These are phyloP conservation scores for Neoscytalidium dimidiatum DNA, from an alignment of 2,329 filamentous ascomycete genomes.

Conservation along the genomic window DNA sequence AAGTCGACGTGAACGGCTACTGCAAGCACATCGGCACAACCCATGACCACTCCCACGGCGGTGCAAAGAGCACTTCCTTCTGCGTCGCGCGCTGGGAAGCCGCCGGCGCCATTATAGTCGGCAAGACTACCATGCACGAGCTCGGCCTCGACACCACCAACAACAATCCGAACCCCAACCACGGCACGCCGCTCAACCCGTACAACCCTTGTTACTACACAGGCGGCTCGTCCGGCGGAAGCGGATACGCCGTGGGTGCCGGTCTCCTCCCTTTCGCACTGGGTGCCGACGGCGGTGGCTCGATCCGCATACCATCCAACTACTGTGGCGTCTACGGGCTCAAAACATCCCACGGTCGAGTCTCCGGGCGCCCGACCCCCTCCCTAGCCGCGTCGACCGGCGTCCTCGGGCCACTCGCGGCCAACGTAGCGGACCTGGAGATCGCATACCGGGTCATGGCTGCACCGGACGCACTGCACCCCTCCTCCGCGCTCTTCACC, in stretches of 20 bases:
- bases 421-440: slow-evolving; percentile 74
- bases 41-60: slow-evolving; percentile 55
- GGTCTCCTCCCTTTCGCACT: slow-evolving; percentile 75
- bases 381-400: slow-evolving; percentile 63
- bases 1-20: slow-evolving; percentile 72
- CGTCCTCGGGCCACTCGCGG: slow-evolving; percentile 74
- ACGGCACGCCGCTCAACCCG: slow-evolving; percentile 77
- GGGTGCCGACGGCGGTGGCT: slow-evolving; percentile 72
- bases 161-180: slow-evolving; percentile 66
- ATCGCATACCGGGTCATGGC: slow-evolving; percentile 82
- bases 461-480: slow-evolving; percentile 66
- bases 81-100: slow-evolving; percentile 71
- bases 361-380: slow-evolving; percentile 59
- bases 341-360: slow-evolving; percentile 74
- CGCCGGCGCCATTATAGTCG: slow-evolving; percentile 73
- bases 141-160: slow-evolving; percentile 69
- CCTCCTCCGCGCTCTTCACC: slow-evolving; percentile 64
- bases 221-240: slow-evolving; percentile 79
- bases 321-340: slow-evolving; percentile 83
- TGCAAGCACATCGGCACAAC: slow-evolving; percentile 65
- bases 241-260: slow-evolving; percentile 67
- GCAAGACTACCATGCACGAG: slow-evolving; percentile 80
- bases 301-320: slow-evolving; percentile 69
- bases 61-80: slow-evolving; percentile 63
- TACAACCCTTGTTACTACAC: slow-evolving; percentile 76